These are phyloP conservation scores for Asterochloris erici DNA, from an alignment of 139 green algal genomes.

Conservation along the genomic window DNA sequence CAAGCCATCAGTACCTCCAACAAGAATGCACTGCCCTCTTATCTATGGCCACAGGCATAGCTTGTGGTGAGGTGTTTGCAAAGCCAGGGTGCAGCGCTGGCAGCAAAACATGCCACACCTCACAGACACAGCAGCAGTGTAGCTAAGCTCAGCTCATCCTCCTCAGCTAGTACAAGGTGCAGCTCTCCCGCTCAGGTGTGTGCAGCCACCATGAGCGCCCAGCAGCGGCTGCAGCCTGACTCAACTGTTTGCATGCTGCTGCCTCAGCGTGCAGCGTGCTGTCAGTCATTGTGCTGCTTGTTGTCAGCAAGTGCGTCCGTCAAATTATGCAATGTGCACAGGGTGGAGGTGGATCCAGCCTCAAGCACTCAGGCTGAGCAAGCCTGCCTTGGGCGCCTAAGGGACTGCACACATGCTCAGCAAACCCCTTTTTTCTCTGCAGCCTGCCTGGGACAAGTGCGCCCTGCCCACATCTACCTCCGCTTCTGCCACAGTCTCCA, in stretches of 20 bases:
- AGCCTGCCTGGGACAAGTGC: constrained; percentile 3
- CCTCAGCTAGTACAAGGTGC: no score
- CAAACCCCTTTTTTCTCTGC: background rate
- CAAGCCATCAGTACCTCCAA: background rate
- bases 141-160: no score
- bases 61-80: background rate
- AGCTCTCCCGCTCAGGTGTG: no score
- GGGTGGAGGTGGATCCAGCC: no score
- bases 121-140: no score
- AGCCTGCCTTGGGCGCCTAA: no score
- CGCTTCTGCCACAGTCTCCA: background rate
- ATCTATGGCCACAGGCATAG: background rate
- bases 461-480: background rate
- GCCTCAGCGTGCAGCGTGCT: background rate
- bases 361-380: background rate
- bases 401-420: background rate
- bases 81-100: no score
- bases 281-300: background rate
- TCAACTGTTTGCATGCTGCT: background rate
- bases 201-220: no score
- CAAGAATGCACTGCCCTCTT: background rate
- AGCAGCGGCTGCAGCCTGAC: background rate
- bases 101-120: no score
- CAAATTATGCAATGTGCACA: background rate
- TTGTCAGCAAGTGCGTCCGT: background rate